Conservation (phyloP, 371 early-diverging fungal species). For the Mortierella sp. region DNA sequence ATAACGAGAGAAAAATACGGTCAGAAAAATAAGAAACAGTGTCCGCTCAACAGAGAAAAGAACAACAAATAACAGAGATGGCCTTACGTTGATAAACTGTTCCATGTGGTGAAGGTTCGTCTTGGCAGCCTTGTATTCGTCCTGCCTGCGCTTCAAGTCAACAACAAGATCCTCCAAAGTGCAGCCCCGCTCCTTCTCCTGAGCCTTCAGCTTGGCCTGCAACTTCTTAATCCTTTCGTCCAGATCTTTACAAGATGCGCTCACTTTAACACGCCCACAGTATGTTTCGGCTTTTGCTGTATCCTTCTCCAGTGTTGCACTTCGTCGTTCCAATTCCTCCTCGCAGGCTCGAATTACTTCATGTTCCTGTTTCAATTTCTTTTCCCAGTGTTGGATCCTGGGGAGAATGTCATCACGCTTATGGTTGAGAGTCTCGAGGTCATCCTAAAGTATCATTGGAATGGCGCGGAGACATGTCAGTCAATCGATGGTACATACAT, state of each 20-base stretch:
- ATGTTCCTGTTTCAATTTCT: constrained; percentile 51
- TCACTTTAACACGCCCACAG: constrained; percentile 76
- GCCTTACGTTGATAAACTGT: constrained; percentile 63
- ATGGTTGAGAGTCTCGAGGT: constrained; percentile 55
- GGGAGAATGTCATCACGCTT: constrained; percentile 48
- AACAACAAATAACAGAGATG: neutral
- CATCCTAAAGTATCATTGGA: constrained; percentile 19
- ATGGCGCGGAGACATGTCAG: neutral
- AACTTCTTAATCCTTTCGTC: constrained; percentile 71
- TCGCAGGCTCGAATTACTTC: constrained; percentile 36
- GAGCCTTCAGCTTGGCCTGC: constrained; percentile 67
- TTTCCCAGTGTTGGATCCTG: constrained; percentile 63
- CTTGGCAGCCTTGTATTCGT: constrained; percentile 72
- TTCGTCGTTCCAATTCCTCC: constrained; percentile 15
- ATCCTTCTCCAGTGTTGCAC: constrained; percentile 45
- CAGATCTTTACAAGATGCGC: constrained; percentile 63
- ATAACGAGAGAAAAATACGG: neutral
- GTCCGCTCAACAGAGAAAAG: neutral
- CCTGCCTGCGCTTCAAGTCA: constrained; percentile 63
- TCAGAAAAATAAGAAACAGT: neutral
- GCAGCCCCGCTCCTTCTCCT: constrained; percentile 63
- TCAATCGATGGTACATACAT: neutral
- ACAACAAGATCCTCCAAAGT: constrained; percentile 70
- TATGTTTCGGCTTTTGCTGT: constrained; percentile 63
- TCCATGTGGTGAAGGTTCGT: constrained; percentile 65